phyloP scores from a whole-genome alignment of 169 alveolate genomes.

The Eimeria nieschulzi region DNA sequence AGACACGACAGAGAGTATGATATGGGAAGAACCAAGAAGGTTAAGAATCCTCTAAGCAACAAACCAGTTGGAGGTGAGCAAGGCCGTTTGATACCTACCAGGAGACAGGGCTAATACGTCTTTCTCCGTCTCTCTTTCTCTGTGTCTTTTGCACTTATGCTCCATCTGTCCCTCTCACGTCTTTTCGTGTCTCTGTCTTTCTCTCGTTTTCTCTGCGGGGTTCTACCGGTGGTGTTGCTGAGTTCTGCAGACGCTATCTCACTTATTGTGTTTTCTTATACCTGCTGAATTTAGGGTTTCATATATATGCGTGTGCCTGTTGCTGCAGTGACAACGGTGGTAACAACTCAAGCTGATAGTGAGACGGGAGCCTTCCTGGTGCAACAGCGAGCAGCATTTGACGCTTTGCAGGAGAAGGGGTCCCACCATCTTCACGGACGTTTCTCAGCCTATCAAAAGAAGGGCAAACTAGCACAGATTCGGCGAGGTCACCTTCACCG shows the following conservation, averaged over 20 bases:
- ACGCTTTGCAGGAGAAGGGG: slow-evolving; percentile 37
- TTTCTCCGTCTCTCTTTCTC: background rate
- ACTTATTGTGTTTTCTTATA: no score
- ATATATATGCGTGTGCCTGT: background rate
- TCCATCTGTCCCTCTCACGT: background rate
- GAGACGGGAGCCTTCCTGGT: slow-evolving; percentile 14
- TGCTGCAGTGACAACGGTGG: slow-evolving; percentile 18
- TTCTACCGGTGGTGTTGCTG: no score
- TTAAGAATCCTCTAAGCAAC: background rate
- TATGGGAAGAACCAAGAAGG: slow-evolving; percentile 75
- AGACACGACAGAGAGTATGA: slow-evolving; percentile 81
- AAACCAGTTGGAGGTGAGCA: slow-evolving; percentile 60
- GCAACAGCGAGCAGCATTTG: slow-evolving; percentile 62
- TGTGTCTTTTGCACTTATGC: background rate
- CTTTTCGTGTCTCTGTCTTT: background rate
- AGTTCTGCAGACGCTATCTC: no score
- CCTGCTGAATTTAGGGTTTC: background rate
- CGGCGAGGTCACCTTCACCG: no score
- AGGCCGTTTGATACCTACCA: background rate
- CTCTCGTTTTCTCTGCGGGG: background rate
- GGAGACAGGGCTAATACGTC: background rate
- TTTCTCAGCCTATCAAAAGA: no score
- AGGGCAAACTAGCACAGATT: no score
- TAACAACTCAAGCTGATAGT: background rate
- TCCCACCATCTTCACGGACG: background rate